These are phyloP conservation scores for Tephrocybe sp. DNA, from an alignment of 768 basidiomycete genomes.

Conservation along the genomic window DNA sequence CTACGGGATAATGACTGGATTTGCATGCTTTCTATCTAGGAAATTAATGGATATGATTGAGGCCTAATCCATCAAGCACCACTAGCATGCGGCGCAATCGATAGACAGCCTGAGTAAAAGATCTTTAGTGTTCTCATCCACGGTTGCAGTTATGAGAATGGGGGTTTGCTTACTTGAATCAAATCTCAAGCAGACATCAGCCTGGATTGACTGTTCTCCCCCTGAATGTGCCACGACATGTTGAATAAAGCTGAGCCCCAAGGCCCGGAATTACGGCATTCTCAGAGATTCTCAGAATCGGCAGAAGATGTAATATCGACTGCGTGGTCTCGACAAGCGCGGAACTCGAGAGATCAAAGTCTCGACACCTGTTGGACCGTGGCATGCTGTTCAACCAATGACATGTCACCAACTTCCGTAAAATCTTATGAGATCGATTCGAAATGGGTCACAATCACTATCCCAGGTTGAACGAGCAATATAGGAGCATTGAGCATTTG, in stretches of 20 bases:
- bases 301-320: slow-evolving; percentile 1
- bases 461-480: too few species aligned
- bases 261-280: background rate
- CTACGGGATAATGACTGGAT: too few species aligned
- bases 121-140: too few species aligned
- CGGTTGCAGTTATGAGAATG: background rate
- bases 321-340: slow-evolving; percentile 9
- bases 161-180: background rate
- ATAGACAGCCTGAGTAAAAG: too few species aligned
- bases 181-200: background rate
- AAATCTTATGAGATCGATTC: background rate
- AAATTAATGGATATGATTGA: too few species aligned
- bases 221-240: slow-evolving; percentile 6
- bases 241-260: background rate
- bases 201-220: slow-evolving; percentile 1
- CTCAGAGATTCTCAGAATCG: background rate
- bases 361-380: background rate
- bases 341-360: slow-evolving; percentile 8
- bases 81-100: too few species aligned
- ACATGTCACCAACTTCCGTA: background rate
- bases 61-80: too few species aligned
- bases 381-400: background rate
- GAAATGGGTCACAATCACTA: too few species aligned
- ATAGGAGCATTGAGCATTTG: too few species aligned
- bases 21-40: too few species aligned